These are phyloP conservation scores for Neurospora sublineolata DNA, from an alignment of 495 filamentous ascomycete species.

Conservation along the genomic window DNA sequence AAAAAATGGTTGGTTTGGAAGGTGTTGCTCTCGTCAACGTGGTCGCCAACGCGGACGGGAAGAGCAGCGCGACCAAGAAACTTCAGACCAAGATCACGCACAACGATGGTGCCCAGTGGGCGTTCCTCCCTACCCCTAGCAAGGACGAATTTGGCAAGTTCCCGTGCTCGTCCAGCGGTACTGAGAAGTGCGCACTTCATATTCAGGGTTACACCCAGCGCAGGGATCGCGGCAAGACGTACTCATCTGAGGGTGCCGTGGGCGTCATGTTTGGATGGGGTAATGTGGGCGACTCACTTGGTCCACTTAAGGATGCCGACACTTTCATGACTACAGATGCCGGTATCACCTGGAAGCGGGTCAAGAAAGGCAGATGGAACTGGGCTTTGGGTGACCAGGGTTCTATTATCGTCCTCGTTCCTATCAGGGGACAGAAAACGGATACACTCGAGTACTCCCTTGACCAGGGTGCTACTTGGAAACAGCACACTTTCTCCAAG, in stretches of 20 bases:
- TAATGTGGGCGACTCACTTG: constrained; percentile 70
- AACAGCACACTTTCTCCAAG: constrained; percentile 58
- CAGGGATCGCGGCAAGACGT: constrained; percentile 63
- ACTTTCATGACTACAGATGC: constrained; percentile 85
- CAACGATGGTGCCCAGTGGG: constrained; percentile 88
- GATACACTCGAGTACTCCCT: constrained; percentile 63
- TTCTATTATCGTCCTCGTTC: constrained; percentile 76
- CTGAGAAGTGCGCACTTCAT: constrained; percentile 70
- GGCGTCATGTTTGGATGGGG: constrained; percentile 86
- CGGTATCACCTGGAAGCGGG: constrained; percentile 75
- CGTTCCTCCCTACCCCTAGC: constrained; percentile 51
- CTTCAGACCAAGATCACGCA: constrained; percentile 85
- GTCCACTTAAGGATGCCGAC: constrained; percentile 49
- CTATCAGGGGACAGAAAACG: constrained; percentile 37
- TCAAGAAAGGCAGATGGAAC: constrained; percentile 73
- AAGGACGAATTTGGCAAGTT: constrained; percentile 60
- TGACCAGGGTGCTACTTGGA: constrained; percentile 70
- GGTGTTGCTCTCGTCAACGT: constrained; percentile 81
- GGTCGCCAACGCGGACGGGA: constrained; percentile 58
- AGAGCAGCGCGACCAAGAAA: constrained; percentile 55
- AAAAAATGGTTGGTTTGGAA: constrained; percentile 85
- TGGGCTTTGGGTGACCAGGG: constrained; percentile 96
- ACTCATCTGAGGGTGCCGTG: constrained; percentile 76
- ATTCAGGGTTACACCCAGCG: constrained; percentile 93
- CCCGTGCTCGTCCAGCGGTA: constrained; percentile 48